Evolutionary conservation across 192 early-diverging fungal species (phyloP).

Genomic region (Backusella tarrabulga): DNA sequence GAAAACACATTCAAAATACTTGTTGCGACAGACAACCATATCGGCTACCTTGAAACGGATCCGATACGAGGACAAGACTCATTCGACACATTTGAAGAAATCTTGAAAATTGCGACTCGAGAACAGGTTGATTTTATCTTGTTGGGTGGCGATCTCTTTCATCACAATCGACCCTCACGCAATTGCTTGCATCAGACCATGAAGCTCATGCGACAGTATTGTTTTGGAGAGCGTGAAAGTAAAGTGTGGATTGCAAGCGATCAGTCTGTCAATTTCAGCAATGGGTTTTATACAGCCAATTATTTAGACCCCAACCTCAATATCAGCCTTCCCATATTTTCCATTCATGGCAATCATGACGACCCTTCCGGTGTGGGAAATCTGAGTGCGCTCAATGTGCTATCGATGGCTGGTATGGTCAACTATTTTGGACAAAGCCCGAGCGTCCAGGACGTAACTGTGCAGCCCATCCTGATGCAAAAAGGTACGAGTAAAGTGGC

Average conservation of each 20-base stretch:
- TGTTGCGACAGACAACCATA: constrained; percentile 91
- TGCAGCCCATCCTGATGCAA: constrained; percentile 78
- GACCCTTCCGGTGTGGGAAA: constrained; percentile 87
- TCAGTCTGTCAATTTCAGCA: constrained; percentile 65
- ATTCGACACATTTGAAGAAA: constrained; percentile 84
- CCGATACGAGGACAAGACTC: constrained; percentile 84
- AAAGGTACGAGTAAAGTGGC: constrained; percentile 80
- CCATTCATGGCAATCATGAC: constrained; percentile 98
- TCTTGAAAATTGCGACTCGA: constrained; percentile 70
- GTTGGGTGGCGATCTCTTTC: constrained; percentile 94
- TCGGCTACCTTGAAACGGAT: constrained; percentile 91
- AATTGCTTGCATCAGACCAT: constrained; percentile 71
- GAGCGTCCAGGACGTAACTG: constrained; percentile 70
- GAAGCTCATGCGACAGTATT: constrained; percentile 63
- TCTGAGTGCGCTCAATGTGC: constrained; percentile 79
- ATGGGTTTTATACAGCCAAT: constrained; percentile 70
- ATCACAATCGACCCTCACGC: constrained; percentile 91
- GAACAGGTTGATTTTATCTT: constrained; percentile 87
- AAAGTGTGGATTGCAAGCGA: constrained; percentile 77
- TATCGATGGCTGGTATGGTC: constrained; percentile 75
- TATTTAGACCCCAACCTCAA: constrained; percentile 89
- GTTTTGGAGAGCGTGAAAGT: constrained; percentile 67
- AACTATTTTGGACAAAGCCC: constrained; percentile 90
- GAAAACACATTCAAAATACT: constrained; percentile 58
- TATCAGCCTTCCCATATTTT: constrained; percentile 83